A percentile compares a stretch with the other conserved stretches of the same genome.
Evolutionary conservation across 2,329 filamentous ascomycete species (phyloP).

Genomic region (Anisogramma anomala): DNA sequence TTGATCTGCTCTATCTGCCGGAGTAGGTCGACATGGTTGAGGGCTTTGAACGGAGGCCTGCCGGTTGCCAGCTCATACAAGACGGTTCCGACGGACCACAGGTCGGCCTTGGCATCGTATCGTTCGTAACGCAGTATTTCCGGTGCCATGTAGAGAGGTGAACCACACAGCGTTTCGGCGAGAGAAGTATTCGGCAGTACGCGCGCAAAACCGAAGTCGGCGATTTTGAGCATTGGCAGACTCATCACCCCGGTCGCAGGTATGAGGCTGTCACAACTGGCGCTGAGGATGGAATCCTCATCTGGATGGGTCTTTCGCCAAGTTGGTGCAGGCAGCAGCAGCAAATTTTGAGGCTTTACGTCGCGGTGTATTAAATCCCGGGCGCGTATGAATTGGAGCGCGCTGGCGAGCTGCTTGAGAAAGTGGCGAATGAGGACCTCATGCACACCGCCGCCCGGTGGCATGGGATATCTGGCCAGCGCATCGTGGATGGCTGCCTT

Average conservation of each 20-base stretch:
- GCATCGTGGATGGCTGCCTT: constrained; percentile 44
- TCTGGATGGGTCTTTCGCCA: constrained; percentile 53
- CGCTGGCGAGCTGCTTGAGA: constrained; percentile 85
- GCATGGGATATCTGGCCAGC: constrained; percentile 84
- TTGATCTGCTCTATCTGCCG: constrained; percentile 83
- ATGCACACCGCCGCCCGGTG: constrained; percentile 72
- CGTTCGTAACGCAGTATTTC: constrained; percentile 96
- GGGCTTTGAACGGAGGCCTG: constrained; percentile 78
- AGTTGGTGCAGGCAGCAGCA: constrained; percentile 71
- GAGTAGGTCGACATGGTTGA: constrained; percentile 88
- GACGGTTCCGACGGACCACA: constrained; percentile 96
- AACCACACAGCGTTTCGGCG: constrained; percentile 92
- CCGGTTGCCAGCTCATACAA: constrained; percentile 91
- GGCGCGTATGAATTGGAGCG: constrained; percentile 74
- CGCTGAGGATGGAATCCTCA: constrained; percentile 59
- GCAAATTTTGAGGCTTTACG: constrained; percentile 91
- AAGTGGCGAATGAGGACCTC: constrained; percentile 97
- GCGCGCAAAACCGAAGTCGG: constrained; percentile 96
- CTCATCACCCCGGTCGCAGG: constrained; percentile 72
- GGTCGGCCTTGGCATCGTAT: constrained; percentile 91
- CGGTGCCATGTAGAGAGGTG: constrained; percentile 95
- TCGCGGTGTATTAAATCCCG: constrained; percentile 90
- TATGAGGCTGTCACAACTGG: constrained; percentile 68
- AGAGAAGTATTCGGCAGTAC: constrained; percentile 82
- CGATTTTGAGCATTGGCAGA: constrained; percentile 91